Percentiles rank a stretch among this genome's conserved stretches.
phyloP scores from a whole-genome alignment of 257 asterid genomes.

The Gentiana macrophylla region DNA sequence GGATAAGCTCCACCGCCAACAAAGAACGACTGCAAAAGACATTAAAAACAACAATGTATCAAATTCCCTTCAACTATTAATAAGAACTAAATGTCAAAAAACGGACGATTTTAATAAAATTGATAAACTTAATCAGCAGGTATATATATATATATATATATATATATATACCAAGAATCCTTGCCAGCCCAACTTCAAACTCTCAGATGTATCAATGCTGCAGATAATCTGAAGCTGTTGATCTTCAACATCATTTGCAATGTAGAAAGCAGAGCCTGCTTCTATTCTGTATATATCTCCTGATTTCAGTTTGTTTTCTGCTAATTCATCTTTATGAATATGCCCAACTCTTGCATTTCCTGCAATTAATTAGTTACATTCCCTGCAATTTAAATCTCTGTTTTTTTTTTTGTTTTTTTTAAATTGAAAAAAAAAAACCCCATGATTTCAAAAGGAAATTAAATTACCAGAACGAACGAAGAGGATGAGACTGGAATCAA shows the following conservation, averaged over 20 bases:
- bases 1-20: constrained; percentile 79
- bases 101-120: neutral
- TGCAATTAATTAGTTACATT: constrained; percentile 14
- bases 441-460: too few relatives aligned
- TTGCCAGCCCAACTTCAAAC: constrained; percentile 30
- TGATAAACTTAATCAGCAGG: neutral
- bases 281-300: constrained; percentile 71
- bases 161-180: constrained; percentile 40
- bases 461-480: constrained; percentile 53
- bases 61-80: too few relatives aligned
- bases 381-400: neutral
- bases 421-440: too few relatives aligned
- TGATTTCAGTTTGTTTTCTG: constrained; percentile 40
- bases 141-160: too few relatives aligned
- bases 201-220: constrained; percentile 54
- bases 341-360: constrained; percentile 78
- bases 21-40: constrained; percentile 51
- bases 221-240: constrained; percentile 63
- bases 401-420: too few relatives aligned
- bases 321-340: constrained; percentile 61
- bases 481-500: constrained; percentile 65
- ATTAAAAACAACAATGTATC: neutral
- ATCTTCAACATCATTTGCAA: constrained; percentile 47
- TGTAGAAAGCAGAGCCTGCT: constrained; percentile 78
- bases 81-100: neutral